Base-by-base conservation (phyloP, 2,329 filamentous ascomycete species). In the Cladosporium sp. region DNA sequence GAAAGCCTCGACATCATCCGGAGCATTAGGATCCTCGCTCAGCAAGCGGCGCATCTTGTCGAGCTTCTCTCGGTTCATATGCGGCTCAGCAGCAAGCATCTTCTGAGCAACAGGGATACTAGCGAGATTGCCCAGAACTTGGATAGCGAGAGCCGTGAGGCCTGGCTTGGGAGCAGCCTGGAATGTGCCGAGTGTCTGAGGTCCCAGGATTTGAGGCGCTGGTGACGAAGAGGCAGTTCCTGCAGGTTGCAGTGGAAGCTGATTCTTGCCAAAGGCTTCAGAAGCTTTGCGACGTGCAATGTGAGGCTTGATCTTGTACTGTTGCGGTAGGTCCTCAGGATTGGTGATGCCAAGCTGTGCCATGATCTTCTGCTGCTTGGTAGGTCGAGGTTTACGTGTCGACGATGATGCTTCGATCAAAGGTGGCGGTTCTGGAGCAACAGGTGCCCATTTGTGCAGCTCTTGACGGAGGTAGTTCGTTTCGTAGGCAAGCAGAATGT, bases 401-500 rank as follows among this genome's bases (percentile, higher is more conserved):
- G 93, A 97, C 69, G 93, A 86, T 0, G 94, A 98, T 18, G 90
- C 87, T 68, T 97, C 91, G 11, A 97, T 84, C 44, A 96, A 89
- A 26, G 93, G 93, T 3, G 95, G 95, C 14, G 95, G 84, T 15
- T 92, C 86, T 0, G 92, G 91, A 1, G 95, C 93, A 30, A 98
- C 92, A 2, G 93, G 93, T 47, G 90, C 92, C 91, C 92, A 97
- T 76, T 92, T 96, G 79, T 99, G 95, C 65, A 99, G 84, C 75
- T 97, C 93, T 76, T 97, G 93, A 28, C 94, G 89, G 81, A 99
- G 94, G 78, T 96, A 97, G 76, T 99, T 99, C n/a, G 94, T 97
- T 80, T 99, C 95, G 66, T 90, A 90, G 0, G 93, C 87, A 2
- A 99, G 84, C 3, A 99, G 85, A 61, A 99, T 93, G 76, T 99